These are phyloP conservation scores for Eutrema salsugineum DNA, from an alignment of 441 rosid species.

Conservation along the genomic window DNA sequence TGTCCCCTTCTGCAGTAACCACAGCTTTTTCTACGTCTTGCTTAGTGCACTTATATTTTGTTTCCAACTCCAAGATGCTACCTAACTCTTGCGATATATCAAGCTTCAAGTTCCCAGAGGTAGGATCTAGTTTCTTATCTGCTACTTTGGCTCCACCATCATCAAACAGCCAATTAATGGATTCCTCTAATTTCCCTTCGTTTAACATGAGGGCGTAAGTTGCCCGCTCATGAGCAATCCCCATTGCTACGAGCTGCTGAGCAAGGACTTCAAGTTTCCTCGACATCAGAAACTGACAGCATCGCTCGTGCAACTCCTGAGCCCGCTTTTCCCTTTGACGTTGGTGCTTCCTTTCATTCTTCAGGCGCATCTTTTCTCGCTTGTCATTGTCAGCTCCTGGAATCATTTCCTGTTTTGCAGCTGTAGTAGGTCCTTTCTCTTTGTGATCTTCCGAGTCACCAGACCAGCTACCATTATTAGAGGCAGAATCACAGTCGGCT, in stretches of 20 bases:
- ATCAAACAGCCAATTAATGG: constrained; percentile 82
- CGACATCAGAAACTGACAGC: constrained; percentile 70
- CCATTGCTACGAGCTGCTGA: constrained; percentile 83
- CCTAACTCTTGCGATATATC: constrained; percentile 61
- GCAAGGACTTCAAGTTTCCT: constrained; percentile 73
- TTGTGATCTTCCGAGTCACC: constrained; percentile 90
- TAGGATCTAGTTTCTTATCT: constrained; percentile 39
- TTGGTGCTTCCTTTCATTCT: constrained; percentile 90
- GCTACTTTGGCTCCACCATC: constrained; percentile 45
- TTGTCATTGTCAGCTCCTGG: constrained; percentile 74
- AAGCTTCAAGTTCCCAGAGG: constrained; percentile 45
- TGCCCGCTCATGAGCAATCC: constrained; percentile 69
- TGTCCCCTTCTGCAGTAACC: constrained; percentile 71
- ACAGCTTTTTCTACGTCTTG: constrained; percentile 86
- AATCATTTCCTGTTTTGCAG: constrained; percentile 44
- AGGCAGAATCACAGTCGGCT: constrained; percentile 70
- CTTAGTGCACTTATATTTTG: constrained; percentile 60
- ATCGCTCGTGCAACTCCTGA: constrained; percentile 80
- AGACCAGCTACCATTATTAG: constrained; percentile 89
- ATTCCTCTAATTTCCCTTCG: constrained; percentile 80
- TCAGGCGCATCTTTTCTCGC: constrained; percentile 74
- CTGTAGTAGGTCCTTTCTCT: constrained; percentile 49
- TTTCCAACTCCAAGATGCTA: constrained; percentile 51
- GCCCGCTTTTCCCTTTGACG: constrained; percentile 90
- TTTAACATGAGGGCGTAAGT: constrained; percentile 79